These are phyloP conservation scores for Vitis rupestris DNA, from an alignment of 164 flowering plant species.

Conservation along the genomic window DNA sequence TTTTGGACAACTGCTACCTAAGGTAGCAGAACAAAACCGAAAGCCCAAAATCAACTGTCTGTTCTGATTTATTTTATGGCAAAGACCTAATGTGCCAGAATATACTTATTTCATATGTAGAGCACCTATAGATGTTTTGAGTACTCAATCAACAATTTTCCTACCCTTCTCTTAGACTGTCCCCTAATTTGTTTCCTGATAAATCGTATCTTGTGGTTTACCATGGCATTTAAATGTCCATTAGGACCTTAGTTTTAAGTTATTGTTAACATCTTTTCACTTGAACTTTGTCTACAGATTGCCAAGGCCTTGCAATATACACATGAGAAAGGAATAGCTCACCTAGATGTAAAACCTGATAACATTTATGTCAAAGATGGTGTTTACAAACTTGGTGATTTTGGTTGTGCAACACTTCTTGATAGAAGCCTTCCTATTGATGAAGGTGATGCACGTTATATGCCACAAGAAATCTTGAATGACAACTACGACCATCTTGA, in stretches of 20 bases:
- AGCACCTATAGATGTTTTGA: background rate
- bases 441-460: constrained; percentile 97
- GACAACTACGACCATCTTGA: constrained; percentile 81
- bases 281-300: constrained; percentile 41
- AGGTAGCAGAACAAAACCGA: too few species aligned
- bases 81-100: background rate
- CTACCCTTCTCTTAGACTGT: background rate
- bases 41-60: too few species aligned
- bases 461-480: constrained; percentile 93
- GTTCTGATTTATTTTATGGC: too few species aligned
- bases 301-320: constrained; percentile 79
- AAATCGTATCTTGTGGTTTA: too few species aligned
- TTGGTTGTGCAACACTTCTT: constrained; percentile 87
- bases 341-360: constrained; percentile 89
- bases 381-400: constrained; percentile 91
- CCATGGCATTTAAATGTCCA: background rate
- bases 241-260: background rate
- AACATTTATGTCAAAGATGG: constrained; percentile 90
- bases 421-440: constrained; percentile 79
- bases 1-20: too few species aligned
- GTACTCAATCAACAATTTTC: background rate
- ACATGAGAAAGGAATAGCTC: constrained; percentile 80
- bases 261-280: background rate
- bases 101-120: background rate
- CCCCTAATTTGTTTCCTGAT: too few species aligned